Percentiles rank a stretch among this genome's conserved stretches.
phyloP scores from a whole-genome alignment of 1,139 yeast species.

The Pichia sp. region DNA sequence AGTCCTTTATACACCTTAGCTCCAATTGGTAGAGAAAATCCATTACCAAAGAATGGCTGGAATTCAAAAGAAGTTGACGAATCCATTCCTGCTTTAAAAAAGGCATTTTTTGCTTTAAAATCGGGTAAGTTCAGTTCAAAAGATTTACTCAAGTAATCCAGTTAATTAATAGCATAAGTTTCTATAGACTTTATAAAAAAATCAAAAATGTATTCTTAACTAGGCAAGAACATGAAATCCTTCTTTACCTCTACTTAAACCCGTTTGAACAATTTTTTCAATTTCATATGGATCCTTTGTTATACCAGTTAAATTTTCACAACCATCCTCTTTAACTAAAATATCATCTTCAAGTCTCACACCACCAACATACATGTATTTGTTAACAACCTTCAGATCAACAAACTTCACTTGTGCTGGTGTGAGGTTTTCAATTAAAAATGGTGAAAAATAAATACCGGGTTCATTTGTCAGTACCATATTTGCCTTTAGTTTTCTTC shows the following conservation, averaged over 20 bases:
- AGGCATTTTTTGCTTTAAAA: slow-evolving; percentile 12
- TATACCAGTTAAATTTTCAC: slow-evolving; percentile 71
- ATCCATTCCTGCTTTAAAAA: slow-evolving; percentile 13
- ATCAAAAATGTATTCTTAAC: not conserved
- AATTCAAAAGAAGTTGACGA: slow-evolving; percentile 10
- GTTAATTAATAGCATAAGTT: not conserved
- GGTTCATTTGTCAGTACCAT: slow-evolving; percentile 96
- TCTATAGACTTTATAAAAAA: not conserved
- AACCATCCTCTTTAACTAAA: slow-evolving; percentile 67
- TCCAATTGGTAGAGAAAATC: slow-evolving; percentile 13
- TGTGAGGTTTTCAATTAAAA: slow-evolving; percentile 61
- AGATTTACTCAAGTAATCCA: slow-evolving; percentile 6
- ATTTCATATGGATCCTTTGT: slow-evolving; percentile 84
- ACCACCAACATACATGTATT: slow-evolving; percentile 87
- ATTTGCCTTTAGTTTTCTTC: slow-evolving; percentile 63
- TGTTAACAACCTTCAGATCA: slow-evolving; percentile 57
- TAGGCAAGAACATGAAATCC: slow-evolving; percentile 59
- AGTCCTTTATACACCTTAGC: slow-evolving; percentile 15
- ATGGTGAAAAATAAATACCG: slow-evolving; percentile 85
- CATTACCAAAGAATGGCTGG: slow-evolving; percentile 10
- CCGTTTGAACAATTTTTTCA: slow-evolving; percentile 64
- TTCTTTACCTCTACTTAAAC: slow-evolving; percentile 50
- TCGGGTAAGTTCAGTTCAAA: slow-evolving; percentile 6
- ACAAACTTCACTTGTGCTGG: slow-evolving; percentile 56
- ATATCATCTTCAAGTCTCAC: slow-evolving; percentile 95